Conservation (phyloP, 1,139 yeast species). For the Geotrichum citri-aurantii region DNA sequence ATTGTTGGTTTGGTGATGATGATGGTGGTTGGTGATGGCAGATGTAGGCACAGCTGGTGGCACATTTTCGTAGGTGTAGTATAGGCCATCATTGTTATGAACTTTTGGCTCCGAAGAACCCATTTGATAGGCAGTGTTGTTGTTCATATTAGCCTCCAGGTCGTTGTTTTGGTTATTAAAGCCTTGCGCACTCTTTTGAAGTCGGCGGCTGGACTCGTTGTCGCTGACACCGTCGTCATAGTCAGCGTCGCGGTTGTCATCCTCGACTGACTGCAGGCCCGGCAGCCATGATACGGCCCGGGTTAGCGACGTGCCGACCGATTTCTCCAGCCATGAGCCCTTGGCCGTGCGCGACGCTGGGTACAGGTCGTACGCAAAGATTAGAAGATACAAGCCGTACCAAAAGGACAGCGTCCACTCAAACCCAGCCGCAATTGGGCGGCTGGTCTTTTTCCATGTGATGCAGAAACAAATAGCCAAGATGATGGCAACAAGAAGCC, state of each 20-base stretch:
- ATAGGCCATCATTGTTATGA: background rate
- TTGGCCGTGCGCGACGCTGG: constrained; percentile 46
- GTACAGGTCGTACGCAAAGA: constrained; percentile 65
- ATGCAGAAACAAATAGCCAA: constrained; percentile 68
- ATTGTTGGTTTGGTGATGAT: background rate
- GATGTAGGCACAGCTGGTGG: background rate
- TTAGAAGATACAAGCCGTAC: constrained; percentile 65
- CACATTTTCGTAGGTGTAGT: background rate
- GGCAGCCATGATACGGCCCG: constrained; percentile 24
- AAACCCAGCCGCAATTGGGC: constrained; percentile 52
- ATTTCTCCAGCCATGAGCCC: constrained; percentile 22
- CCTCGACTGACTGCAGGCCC: constrained; percentile 12
- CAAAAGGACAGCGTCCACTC: constrained; percentile 85
- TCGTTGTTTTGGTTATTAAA: background rate
- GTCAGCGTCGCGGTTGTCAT: background rate
- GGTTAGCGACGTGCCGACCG: constrained; percentile 1
- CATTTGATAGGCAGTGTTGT: background rate
- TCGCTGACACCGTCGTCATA: background rate
- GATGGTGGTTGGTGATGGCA: background rate
- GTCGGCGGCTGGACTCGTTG: background rate
- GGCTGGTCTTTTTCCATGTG: constrained; percentile 38
- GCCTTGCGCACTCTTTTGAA: background rate
- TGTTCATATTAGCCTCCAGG: background rate
- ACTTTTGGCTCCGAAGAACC: background rate
- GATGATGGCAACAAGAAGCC: constrained; percentile 64